Conservation (phyloP, 352 stramenopile species). For the Globisporangium acanthophoron region DNA sequence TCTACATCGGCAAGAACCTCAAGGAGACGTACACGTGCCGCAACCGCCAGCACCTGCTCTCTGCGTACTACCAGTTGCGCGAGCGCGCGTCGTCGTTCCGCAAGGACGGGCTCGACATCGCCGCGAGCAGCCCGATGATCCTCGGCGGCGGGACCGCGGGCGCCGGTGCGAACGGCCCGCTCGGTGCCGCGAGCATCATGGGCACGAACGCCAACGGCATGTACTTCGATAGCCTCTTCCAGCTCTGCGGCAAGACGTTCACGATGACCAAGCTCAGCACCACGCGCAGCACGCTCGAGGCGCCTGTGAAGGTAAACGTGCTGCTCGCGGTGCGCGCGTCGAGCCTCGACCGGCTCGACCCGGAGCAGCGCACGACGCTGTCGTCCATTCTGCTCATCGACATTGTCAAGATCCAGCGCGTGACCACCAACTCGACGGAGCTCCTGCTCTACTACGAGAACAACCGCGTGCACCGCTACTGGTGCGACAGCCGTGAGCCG, state of each 20-base stretch:
- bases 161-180: slow-evolving; percentile 18
- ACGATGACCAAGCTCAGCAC: slow-evolving; percentile 82
- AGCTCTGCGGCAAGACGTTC: slow-evolving; percentile 83
- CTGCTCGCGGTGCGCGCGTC: slow-evolving; percentile 71
- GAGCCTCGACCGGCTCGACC: slow-evolving; percentile 71
- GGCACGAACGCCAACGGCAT: slow-evolving; percentile 45
- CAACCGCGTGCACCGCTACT: slow-evolving; percentile 85
- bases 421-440: slow-evolving; percentile 82
- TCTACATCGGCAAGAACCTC: slow-evolving; percentile 83
- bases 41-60: slow-evolving; percentile 78
- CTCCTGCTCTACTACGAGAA: slow-evolving; percentile 83
- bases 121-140: slow-evolving; percentile 32
- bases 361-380: slow-evolving; percentile 53
- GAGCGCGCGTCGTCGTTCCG: slow-evolving; percentile 73
- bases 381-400: slow-evolving; percentile 84
- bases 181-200: slow-evolving; percentile 14
- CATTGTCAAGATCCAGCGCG: slow-evolving; percentile 86
- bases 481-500: slow-evolving; percentile 78
- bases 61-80: slow-evolving; percentile 79
- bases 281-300: slow-evolving; percentile 56
- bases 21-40: slow-evolving; percentile 86
- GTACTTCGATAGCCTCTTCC: slow-evolving; percentile 86
- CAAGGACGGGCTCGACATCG: slow-evolving; percentile 44
- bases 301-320: slow-evolving; percentile 68
- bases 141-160: slow-evolving; percentile 20